These are phyloP conservation scores for Brassica rapa DNA, from an alignment of 345 rosid genomes.

Conservation along the genomic window DNA sequence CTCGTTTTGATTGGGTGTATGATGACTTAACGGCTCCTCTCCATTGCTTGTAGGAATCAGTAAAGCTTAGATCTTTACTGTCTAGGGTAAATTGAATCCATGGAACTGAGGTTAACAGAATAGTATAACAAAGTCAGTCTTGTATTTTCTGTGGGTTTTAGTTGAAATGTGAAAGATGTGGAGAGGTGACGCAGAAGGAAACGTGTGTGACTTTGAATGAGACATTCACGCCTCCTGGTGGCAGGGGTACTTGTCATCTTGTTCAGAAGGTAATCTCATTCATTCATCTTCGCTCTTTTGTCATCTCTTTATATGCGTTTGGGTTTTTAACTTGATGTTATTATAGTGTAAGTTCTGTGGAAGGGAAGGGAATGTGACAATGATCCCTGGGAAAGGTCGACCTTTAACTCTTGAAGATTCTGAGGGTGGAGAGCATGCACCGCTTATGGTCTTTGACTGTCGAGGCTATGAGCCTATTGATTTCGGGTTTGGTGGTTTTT, in stretches of 20 bases:
- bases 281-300: not conserved
- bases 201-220: slow-evolving; percentile 74
- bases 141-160: slow-evolving; percentile 3
- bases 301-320: slow-evolving; percentile 12
- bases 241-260: slow-evolving; percentile 72
- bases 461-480: slow-evolving; percentile 81
- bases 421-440: slow-evolving; percentile 63
- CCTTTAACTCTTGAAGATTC: slow-evolving; percentile 61
- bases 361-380: slow-evolving; percentile 79
- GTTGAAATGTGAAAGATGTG: slow-evolving; percentile 81
- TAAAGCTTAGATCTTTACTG: not conserved
- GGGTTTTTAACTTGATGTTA: slow-evolving; percentile 8
- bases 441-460: slow-evolving; percentile 82
- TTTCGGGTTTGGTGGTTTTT: slow-evolving; percentile 60
- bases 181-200: slow-evolving; percentile 80
- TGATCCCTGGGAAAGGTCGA: slow-evolving; percentile 70
- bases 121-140: not conserved
- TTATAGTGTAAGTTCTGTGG: slow-evolving; percentile 81
- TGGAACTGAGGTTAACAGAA: not conserved
- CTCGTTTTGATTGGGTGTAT: not conserved
- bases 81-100: not conserved
- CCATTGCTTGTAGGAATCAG: not conserved
- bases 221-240: slow-evolving; percentile 50
- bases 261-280: slow-evolving; percentile 63
- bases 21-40: not conserved